These are phyloP conservation scores for Mucor lusitanicus DNA, from an alignment of 371 early-diverging fungal species.

Conservation along the genomic window DNA sequence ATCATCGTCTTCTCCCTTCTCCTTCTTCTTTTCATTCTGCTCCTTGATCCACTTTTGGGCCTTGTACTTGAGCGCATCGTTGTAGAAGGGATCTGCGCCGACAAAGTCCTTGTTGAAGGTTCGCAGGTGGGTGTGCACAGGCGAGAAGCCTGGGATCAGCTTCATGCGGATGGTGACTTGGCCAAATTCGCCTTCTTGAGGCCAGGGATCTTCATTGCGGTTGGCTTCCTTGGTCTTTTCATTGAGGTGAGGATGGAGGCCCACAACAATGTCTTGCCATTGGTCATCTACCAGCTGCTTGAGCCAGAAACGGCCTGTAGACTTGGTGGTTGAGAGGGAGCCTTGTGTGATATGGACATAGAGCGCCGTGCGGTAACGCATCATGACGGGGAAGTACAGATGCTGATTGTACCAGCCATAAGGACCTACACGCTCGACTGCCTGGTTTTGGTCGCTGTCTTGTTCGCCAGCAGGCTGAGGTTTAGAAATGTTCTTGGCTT, in stretches of 20 bases:
- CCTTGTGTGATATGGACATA: constrained; percentile 41
- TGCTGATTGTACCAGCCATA: constrained; percentile 31
- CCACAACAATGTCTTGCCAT: constrained; percentile 33
- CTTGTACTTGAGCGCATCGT: constrained; percentile 26
- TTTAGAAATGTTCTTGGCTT: constrained; percentile 17
- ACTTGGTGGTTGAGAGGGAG: constrained; percentile 16
- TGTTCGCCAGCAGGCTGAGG: neutral
- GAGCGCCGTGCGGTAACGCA: constrained; percentile 44
- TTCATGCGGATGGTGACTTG: constrained; percentile 27
- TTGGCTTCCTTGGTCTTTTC: constrained; percentile 39
- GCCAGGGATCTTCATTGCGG: constrained; percentile 40
- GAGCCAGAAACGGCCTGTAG: constrained; percentile 44
- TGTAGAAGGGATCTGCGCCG: constrained; percentile 42
- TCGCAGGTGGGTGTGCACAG: constrained; percentile 38
- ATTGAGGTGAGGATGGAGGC: constrained; percentile 18
- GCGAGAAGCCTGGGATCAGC: constrained; percentile 43
- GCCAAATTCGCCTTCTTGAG: constrained; percentile 24
- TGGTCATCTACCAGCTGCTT: constrained; percentile 32
- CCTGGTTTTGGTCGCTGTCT: neutral
- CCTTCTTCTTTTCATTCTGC: constrained; percentile 14
- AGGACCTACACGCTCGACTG: constrained; percentile 1
- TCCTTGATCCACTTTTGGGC: constrained; percentile 39
- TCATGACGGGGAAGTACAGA: constrained; percentile 38
- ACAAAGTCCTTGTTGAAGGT: constrained; percentile 38
- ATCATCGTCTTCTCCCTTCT: neutral